phyloP scores from a whole-genome alignment of 768 basidiomycete genomes.

The Agaricus subrufescens region DNA sequence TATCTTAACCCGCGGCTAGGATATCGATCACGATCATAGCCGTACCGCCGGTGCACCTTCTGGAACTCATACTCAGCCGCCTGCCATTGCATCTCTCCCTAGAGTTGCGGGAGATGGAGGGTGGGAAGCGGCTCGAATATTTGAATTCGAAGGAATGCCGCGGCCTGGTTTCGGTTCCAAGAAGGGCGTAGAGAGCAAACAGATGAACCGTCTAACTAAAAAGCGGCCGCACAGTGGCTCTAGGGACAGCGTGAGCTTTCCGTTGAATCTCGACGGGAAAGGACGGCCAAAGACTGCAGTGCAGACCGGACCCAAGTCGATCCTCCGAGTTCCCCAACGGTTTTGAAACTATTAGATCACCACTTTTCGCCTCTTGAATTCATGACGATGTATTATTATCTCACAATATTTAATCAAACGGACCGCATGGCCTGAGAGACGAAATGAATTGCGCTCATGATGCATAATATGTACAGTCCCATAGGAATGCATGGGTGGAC shows the following conservation, averaged over 20 bases:
- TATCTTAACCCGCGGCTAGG: constrained; percentile 3
- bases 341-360: neutral
- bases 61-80: neutral
- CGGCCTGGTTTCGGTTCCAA: constrained; percentile 32
- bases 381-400: neutral
- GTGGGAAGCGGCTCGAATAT: constrained; percentile 15
- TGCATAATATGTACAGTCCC: constrained; percentile 21
- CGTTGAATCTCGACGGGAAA: constrained; percentile 32
- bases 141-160: constrained; percentile 36
- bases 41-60: neutral
- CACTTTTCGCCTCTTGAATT: neutral
- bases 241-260: constrained; percentile 15
- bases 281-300: constrained; percentile 30
- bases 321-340: constrained; percentile 15
- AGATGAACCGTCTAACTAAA: constrained; percentile 15
- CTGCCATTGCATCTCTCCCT: constrained; percentile 1
- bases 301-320: constrained; percentile 34
- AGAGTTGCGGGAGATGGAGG: neutral
- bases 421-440: neutral
- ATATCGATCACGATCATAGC: neutral
- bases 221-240: constrained; percentile 17
- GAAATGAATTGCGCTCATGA: constrained; percentile 19
- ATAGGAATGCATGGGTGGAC: constrained; percentile 23
- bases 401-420: neutral
- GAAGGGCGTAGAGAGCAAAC: constrained; percentile 24